Base-by-base conservation (phyloP, 2,329 filamentous ascomycete genomes). In the Daldinia sp. region DNA sequence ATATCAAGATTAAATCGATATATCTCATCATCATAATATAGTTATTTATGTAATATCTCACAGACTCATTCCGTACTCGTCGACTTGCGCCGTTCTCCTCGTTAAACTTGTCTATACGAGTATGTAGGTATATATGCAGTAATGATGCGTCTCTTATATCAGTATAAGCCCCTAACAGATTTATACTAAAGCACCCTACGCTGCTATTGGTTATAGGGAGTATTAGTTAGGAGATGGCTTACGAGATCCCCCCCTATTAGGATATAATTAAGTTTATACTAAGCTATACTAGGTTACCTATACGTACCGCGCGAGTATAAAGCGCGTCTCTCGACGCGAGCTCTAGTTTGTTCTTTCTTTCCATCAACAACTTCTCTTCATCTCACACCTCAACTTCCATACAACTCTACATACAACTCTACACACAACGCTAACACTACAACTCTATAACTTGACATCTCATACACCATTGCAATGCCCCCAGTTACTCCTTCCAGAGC, bases 81-180 rank as follows among this genome's bases (percentile, higher is more conserved):
- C 59, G 18, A 33, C 15, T 10, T 5, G 20, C 7, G 54, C 46
- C 9, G 60, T 67, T 65, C 64, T 65, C 66, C 69, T 69, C 66
- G 57, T 65, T 55, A 30, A 65, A 12, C 30, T 20, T 55, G 54
- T 35, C 26, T 71, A 67, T 55, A 56, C 1, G 1, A 10, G 60
- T 71, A 71, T 67, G 7, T 71, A 71, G 65, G 7, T 20, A 12
- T 46, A 50, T 65, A 69, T 41, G 23, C 48, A 13, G 37, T 30
- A 28, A 44, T 9, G 10, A 0, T 13, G 1, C 13, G 54, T 67
- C 10, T 28, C 5, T 53, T 20, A 13, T 62, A 71, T 28, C 42
- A n/a, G 28, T 41, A 35, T 66, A 64, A 1, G 9, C 1, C 46
- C 46, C 30, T 63, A 69, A 13, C 6, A 13, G 30, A 12, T 2